These are phyloP conservation scores for Cenchrus purpureus DNA, from an alignment of 176 grass and related monocot species.

Conservation along the genomic window DNA sequence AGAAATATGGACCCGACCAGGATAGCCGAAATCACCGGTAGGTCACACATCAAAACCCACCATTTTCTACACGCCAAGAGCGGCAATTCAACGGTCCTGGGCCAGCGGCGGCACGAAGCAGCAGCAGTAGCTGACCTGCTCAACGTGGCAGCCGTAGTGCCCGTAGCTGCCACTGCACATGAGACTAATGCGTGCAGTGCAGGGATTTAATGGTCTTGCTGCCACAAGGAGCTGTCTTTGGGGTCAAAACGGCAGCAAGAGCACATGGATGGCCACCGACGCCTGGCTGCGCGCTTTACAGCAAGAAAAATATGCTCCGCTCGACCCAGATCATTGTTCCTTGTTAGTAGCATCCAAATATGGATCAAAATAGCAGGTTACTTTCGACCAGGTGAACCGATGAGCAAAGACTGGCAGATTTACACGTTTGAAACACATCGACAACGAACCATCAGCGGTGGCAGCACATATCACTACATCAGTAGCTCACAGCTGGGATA, in stretches of 20 bases:
- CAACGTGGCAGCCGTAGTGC: constrained; percentile 21
- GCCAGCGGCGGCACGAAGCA: constrained; percentile 2
- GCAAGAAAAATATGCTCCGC: neutral
- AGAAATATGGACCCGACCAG: constrained; percentile 11
- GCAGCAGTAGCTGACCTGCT: constrained; percentile 35
- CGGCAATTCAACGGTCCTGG: constrained; percentile 16
- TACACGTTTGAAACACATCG: neutral
- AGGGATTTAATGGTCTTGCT: constrained; percentile 33
- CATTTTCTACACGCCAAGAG: constrained; percentile 31
- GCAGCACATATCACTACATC: neutral
- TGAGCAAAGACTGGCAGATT: neutral
- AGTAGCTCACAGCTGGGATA: neutral
- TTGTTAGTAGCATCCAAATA: neutral
- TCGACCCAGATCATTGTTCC: neutral
- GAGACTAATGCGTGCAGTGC: constrained; percentile 17
- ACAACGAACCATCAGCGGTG: neutral
- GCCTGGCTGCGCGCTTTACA: constrained; percentile 14
- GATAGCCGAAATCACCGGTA: constrained; percentile 19
- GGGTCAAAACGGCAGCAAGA: constrained; percentile 29
- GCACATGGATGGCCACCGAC: constrained; percentile 49
- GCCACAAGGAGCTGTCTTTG: constrained; percentile 31
- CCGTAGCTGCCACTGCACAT: constrained; percentile 36
- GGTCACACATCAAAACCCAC: constrained; percentile 23
- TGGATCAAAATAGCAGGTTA: neutral
- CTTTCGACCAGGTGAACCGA: neutral